These are phyloP conservation scores for Linanthus parryae DNA, from an alignment of 148 eudicot genomes.

Conservation along the genomic window DNA sequence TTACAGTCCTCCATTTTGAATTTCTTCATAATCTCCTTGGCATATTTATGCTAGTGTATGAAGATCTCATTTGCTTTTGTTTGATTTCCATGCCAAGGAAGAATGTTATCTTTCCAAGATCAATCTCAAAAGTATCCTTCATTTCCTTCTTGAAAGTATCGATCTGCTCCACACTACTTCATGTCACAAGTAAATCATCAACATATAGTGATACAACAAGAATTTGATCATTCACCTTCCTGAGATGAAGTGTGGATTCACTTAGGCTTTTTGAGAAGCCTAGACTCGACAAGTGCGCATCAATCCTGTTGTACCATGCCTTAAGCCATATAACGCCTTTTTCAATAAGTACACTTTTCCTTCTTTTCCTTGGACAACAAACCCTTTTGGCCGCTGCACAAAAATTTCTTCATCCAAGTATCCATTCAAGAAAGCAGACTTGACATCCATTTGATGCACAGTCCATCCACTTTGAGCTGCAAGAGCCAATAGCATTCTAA, in stretches of 20 bases:
- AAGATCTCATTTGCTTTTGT: too few species aligned
- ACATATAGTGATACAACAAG: constrained; percentile 2
- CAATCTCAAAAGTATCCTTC: neutral
- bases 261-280: neutral
- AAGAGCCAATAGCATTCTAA: neutral
- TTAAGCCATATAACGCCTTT: constrained; percentile 2
- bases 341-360: neutral
- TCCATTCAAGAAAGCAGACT: neutral
- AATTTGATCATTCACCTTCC: neutral
- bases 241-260: neutral
- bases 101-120: neutral
- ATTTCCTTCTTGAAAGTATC: neutral
- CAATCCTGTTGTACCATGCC: neutral
- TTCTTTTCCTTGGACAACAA: neutral
- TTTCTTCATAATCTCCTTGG: too few species aligned
- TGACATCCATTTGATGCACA: neutral
- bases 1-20: too few species aligned
- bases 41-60: too few species aligned
- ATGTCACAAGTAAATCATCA: neutral
- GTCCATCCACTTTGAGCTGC: neutral
- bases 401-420: neutral
- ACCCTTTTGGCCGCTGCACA: neutral
- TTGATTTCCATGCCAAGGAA: neutral
- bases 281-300: neutral
- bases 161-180: neutral